A percentile compares a stretch with the other conserved stretches of the same genome.
Conservation (phyloP, 2,329 filamentous ascomycete species). For the Pleurostoma richardsiae region DNA sequence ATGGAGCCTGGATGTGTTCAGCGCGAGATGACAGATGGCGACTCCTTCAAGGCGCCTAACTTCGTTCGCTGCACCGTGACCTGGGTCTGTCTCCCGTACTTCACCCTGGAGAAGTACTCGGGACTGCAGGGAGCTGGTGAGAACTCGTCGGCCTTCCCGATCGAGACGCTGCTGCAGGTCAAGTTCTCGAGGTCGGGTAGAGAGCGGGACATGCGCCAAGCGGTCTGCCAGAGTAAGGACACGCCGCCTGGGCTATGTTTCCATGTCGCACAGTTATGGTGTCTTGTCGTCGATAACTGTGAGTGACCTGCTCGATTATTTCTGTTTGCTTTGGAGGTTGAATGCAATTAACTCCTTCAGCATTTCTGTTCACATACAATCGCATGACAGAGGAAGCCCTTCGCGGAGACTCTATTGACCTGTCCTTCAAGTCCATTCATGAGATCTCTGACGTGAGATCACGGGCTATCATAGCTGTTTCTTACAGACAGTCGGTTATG, state of each 20-base stretch:
- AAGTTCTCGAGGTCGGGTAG: slow-evolving; percentile 31
- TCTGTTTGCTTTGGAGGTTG: not conserved
- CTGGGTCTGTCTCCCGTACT: slow-evolving; percentile 43
- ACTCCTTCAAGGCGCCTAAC: slow-evolving; percentile 7
- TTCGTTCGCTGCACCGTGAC: slow-evolving; percentile 14
- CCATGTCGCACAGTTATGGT: slow-evolving; percentile 44
- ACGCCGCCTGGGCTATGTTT: slow-evolving; percentile 31
- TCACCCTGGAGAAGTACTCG: slow-evolving; percentile 37
- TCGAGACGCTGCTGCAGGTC: slow-evolving; percentile 36
- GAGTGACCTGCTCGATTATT: slow-evolving; percentile 11
- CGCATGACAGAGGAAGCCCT: slow-evolving; percentile 26
- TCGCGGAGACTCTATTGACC: slow-evolving; percentile 22
- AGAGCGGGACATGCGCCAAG: slow-evolving; percentile 40
- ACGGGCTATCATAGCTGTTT: slow-evolving; percentile 21
- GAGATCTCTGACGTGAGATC: slow-evolving; percentile 2
- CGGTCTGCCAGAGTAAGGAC: slow-evolving; percentile 29
- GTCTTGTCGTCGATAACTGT: slow-evolving; percentile 38
- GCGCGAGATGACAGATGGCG: slow-evolving; percentile 19
- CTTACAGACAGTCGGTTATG: slow-evolving; percentile 24
- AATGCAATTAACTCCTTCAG: not conserved
- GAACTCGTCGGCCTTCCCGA: slow-evolving; percentile 29
- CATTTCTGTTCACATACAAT: slow-evolving; percentile 35
- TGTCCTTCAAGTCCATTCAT: not conserved
- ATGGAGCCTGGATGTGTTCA: slow-evolving; percentile 35
- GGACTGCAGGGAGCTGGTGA: slow-evolving; percentile 24